Percentiles rank a stretch among this genome's conserved stretches.
phyloP scores from a whole-genome alignment of 1,139 yeast genomes.

The Yarrowia galli region DNA sequence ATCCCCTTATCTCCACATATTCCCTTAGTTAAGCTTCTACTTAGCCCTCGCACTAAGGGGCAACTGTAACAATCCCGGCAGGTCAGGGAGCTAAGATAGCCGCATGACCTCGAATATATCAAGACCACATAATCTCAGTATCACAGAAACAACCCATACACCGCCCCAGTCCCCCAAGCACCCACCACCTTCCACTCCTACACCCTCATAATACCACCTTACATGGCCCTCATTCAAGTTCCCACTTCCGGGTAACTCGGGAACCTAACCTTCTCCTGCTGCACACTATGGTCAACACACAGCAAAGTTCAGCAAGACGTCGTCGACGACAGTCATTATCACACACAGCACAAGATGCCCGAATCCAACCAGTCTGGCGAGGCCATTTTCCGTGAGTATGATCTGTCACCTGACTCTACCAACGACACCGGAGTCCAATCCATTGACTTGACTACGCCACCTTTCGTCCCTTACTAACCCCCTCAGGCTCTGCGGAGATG shows the following conservation, averaged over 20 bases:
- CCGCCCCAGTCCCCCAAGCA: no score
- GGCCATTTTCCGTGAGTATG: slow-evolving; percentile 39
- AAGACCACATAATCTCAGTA: background rate
- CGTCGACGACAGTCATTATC: slow-evolving; percentile 33
- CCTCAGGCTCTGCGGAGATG: slow-evolving; percentile 88
- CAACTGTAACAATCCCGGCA: background rate
- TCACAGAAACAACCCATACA: no score
- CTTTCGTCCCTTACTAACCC: slow-evolving; percentile 8
- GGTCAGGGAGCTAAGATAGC: background rate
- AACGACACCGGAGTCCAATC: background rate
- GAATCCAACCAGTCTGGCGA: slow-evolving; percentile 35
- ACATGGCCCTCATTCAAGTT: background rate
- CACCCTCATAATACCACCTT: background rate
- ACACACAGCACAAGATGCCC: slow-evolving; percentile 31
- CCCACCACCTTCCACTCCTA: background rate
- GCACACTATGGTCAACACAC: slow-evolving; percentile 13
- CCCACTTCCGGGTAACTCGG: slow-evolving; percentile 14
- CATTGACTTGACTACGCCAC: no score
- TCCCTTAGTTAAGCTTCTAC: slow-evolving; percentile 7
- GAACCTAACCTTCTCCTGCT: slow-evolving; percentile 17
- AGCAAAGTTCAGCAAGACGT: slow-evolving; percentile 32
- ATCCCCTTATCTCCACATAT: background rate
- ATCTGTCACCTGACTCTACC: background rate
- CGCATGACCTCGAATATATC: background rate
- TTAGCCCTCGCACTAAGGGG: background rate